Evolutionary conservation across 2,329 filamentous ascomycete genomes (phyloP), one percentile per base, ranked within the genome.

Genomic region (Colletotrichum sidae): DNA sequence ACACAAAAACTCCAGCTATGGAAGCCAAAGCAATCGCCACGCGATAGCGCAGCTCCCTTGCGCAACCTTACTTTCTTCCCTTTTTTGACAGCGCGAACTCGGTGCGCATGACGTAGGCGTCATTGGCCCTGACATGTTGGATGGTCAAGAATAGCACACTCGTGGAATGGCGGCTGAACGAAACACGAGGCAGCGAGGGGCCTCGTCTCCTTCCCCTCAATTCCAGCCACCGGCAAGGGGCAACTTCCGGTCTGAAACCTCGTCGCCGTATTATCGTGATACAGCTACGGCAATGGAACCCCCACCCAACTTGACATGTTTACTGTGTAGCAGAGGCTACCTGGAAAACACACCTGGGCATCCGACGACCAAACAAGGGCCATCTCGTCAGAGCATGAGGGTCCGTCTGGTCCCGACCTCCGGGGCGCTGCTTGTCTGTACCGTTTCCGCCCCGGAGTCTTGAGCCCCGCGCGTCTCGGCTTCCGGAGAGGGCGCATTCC

Each of bases 181-280:
- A 34, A 33, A 35, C 25, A 49, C 6, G 25, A 49, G 10, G 25
- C 25, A 15, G n/a, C 6, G 44, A 46, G 44, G 44, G 17, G 44
- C 7, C 8, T n/a, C 15, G 25, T 46, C 15, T 33, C 25, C 15
- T 55, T 9, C 34, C n/a, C 41, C 5, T 17, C 56, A 42, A 37
- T 49, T 52, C 50, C 45, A 25, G 17, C 25, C 59, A 55, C 55
- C 42, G 17, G 34, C 25, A 56, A 62, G 52, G 58, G 47, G 62
- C 44, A 37, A 39, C 58, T 37, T 45, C 52, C 12, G 44, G 52
- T 57, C 63, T 66, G 63, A 66, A 66, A 66, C 63, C 58, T 42
- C 47, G 42, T 66, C 52, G 51, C 58, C 58, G 63, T 65, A 42
- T 66, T 47, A 66, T 57, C 41, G 47, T 57, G 37, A 66, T 53